These are phyloP conservation scores for Isoetes taiwanensis DNA, from an alignment of 75 land plant genomes.

Conservation along the genomic window DNA sequence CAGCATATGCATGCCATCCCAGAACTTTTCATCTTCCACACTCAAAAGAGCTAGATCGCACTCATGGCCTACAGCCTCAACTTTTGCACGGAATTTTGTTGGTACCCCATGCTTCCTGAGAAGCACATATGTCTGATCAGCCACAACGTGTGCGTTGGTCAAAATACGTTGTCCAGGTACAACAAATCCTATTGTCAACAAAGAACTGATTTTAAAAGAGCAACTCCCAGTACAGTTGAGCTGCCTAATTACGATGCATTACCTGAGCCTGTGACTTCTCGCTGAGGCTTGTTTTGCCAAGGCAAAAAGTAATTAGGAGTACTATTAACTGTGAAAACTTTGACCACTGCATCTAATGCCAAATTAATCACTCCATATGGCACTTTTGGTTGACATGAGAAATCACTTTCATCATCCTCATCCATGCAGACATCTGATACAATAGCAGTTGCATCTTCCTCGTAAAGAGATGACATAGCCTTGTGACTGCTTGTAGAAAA, in stretches of 20 bases:
- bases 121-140: slow-evolving; percentile 80
- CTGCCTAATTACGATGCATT: too few relatives aligned
- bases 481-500: too few relatives aligned
- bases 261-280: slow-evolving; percentile 84
- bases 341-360: slow-evolving; percentile 83
- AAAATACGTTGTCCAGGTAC: slow-evolving; percentile 54
- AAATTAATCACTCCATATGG: slow-evolving; percentile 56
- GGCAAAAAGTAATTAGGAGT: slow-evolving; percentile 86
- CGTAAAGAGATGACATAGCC: too few relatives aligned
- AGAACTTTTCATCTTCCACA: slow-evolving; percentile 72
- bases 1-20: slow-evolving; percentile 65
- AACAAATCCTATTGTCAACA: slow-evolving; percentile 92
- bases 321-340: slow-evolving; percentile 78
- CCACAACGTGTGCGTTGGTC: slow-evolving; percentile 95
- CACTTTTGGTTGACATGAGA: too few relatives aligned
- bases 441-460: too few relatives aligned
- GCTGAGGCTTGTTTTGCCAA: slow-evolving; percentile 93
- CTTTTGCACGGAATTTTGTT: slow-evolving; percentile 67
- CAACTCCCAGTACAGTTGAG: too few relatives aligned
- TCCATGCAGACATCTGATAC: too few relatives aligned
- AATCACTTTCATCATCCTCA: too few relatives aligned
- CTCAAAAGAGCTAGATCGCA: slow-evolving; percentile 81
- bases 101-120: slow-evolving; percentile 94
- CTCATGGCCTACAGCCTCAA: slow-evolving; percentile 84
- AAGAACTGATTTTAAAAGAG: too few relatives aligned